phyloP scores from a whole-genome alignment of 192 early-diverging fungal species.

The Gonapodya sp. region DNA sequence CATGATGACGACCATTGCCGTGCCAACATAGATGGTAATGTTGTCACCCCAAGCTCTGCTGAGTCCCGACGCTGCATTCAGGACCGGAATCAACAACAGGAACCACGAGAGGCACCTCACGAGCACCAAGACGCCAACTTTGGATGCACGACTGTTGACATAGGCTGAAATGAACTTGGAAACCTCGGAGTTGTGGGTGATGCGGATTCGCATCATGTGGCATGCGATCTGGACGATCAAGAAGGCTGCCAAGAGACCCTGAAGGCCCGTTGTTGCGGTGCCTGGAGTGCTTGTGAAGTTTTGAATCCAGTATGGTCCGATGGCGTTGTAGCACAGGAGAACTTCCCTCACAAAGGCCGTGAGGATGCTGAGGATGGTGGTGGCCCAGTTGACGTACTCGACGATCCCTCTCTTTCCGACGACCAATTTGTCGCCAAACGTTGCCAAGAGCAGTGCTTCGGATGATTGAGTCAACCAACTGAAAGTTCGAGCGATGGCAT shows the following conservation, averaged over 20 bases:
- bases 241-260: background rate
- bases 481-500: background rate
- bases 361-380: background rate
- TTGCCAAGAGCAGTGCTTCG: background rate
- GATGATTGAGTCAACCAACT: background rate
- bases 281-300: background rate
- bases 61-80: background rate
- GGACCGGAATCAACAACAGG: background rate
- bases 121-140: background rate
- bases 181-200: background rate
- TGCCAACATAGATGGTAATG: background rate
- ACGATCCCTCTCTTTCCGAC: background rate
- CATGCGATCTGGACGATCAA: background rate
- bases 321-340: background rate
- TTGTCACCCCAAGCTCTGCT: background rate
- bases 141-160: background rate
- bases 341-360: background rate
- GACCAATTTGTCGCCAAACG: background rate
- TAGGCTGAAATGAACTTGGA: background rate
- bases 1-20: background rate
- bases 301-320: background rate
- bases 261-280: background rate
- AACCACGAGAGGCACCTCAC: background rate
- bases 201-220: background rate
- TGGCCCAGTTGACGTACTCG: background rate